phyloP scores from a whole-genome alignment of 2,329 filamentous ascomycete genomes.

The Aspergillus vadensis region DNA sequence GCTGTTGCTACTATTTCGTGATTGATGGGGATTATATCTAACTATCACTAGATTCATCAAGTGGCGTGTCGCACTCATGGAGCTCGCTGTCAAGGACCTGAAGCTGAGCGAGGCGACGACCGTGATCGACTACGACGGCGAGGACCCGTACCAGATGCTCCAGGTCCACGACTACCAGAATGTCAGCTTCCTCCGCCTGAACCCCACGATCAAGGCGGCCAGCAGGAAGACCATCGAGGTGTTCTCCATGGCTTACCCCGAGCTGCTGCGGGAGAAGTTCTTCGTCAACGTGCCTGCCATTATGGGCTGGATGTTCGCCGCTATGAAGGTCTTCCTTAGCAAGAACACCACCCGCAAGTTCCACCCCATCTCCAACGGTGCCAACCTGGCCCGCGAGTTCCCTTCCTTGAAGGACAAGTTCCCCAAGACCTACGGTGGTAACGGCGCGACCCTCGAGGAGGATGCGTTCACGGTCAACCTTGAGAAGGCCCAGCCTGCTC shows the following conservation, averaged over 20 bases:
- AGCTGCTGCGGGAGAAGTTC: constrained; percentile 87
- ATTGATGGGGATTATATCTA: background rate
- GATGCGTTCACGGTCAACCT: constrained; percentile 35
- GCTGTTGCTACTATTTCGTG: background rate
- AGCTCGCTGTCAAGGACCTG: constrained; percentile 75
- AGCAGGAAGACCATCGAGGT: constrained; percentile 78
- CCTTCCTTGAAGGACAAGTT: constrained; percentile 63
- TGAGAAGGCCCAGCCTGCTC: constrained; percentile 23
- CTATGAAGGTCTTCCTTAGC: constrained; percentile 74
- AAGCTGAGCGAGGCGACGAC: constrained; percentile 70
- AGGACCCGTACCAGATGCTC: constrained; percentile 84
- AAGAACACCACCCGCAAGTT: constrained; percentile 77
- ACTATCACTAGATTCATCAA: constrained; percentile 68
- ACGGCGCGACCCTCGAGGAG: constrained; percentile 56
- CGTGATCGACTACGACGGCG: constrained; percentile 61
- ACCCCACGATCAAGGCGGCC: constrained; percentile 73
- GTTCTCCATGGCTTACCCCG: constrained; percentile 82
- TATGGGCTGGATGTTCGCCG: constrained; percentile 83
- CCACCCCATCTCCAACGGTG: constrained; percentile 74
- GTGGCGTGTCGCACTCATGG: constrained; percentile 91
- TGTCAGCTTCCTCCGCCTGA: constrained; percentile 82
- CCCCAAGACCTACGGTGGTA: constrained; percentile 78
- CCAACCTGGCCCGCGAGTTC: constrained; percentile 64
- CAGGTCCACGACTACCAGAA: constrained; percentile 93
- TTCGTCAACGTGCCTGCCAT: constrained; percentile 90